phyloP scores from a whole-genome alignment of 2,329 filamentous ascomycete species.

The Cladosporium velox region DNA sequence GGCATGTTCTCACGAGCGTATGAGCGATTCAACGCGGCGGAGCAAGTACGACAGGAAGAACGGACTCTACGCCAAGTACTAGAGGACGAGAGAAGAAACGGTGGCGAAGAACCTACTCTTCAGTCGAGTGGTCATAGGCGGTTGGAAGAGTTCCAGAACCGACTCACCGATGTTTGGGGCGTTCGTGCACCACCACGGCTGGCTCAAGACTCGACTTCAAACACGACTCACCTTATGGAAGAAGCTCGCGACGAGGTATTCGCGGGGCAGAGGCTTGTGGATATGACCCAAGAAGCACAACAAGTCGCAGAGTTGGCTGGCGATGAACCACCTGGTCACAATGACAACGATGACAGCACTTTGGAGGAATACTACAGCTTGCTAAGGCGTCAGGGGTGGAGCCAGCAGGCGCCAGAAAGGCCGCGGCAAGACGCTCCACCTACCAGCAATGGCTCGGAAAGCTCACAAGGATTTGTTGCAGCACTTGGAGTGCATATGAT shows the following conservation, averaged over 20 bases:
- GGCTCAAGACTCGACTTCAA: constrained; percentile 13
- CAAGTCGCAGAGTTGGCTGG: neutral
- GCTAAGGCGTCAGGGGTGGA: constrained; percentile 33
- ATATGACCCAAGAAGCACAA: constrained; percentile 8
- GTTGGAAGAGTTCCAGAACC: constrained; percentile 28
- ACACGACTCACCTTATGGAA: constrained; percentile 21
- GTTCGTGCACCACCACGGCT: constrained; percentile 28
- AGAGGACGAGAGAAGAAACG: constrained; percentile 32
- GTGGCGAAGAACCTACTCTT: constrained; percentile 25
- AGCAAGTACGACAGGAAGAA: constrained; percentile 41
- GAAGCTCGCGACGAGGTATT: constrained; percentile 21
- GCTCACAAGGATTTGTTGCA: neutral
- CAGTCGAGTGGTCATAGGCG: constrained; percentile 15
- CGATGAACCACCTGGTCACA: constrained; percentile 16
- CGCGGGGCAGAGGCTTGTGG: constrained; percentile 13
- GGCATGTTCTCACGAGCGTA: constrained; percentile 50
- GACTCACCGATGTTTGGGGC: constrained; percentile 36
- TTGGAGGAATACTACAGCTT: constrained; percentile 36
- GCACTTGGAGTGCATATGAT: neutral
- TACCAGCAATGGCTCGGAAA: neutral
- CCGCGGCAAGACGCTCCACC: neutral
- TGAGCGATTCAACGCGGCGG: constrained; percentile 47
- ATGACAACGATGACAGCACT: constrained; percentile 22
- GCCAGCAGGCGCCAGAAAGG: constrained; percentile 21
- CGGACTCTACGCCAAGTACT: constrained; percentile 37